phyloP scores from a whole-genome alignment of 2,329 filamentous ascomycete genomes.

The Pseudogymnoascus sp. region DNA sequence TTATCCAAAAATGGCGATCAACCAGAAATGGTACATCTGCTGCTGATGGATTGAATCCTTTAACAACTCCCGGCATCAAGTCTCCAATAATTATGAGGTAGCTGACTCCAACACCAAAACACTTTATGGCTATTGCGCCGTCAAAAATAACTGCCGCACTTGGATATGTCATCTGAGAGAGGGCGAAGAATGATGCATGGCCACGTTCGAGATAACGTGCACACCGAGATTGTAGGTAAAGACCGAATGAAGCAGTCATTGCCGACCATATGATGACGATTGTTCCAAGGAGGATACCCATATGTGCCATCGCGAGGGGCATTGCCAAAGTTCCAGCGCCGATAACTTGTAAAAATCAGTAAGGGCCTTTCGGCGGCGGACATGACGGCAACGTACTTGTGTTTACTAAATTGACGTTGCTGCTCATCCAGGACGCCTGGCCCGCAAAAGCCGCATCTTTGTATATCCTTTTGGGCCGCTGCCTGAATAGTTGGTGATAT shows the following conservation, averaged over 20 bases:
- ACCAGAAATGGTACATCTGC: constrained; percentile 64
- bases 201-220: constrained; percentile 88
- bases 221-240: constrained; percentile 91
- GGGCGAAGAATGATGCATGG: constrained; percentile 84
- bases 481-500: constrained; percentile 14
- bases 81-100: constrained; percentile 99
- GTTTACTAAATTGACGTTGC: constrained; percentile 90
- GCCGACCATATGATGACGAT: constrained; percentile 88
- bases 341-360: constrained; percentile 53
- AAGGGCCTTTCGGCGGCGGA: constrained; percentile 13
- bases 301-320: constrained; percentile 92
- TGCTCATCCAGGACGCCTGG: constrained; percentile 80
- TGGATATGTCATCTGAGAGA: constrained; percentile 93
- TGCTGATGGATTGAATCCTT: constrained; percentile 63
- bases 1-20: constrained; percentile 95
- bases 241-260: constrained; percentile 77
- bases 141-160: constrained; percentile 95
- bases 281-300: constrained; percentile 80
- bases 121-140: constrained; percentile 91
- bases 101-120: constrained; percentile 92
- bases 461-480: constrained; percentile 34
- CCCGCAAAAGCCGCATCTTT: constrained; percentile 62
- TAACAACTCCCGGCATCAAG: constrained; percentile 88
- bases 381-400: constrained; percentile 58
- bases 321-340: constrained; percentile 90